A percentile compares a stretch with the other conserved stretches of the same genome.
phyloP scores from a whole-genome alignment of 495 filamentous ascomycete species.

The Tuber magnatum region DNA sequence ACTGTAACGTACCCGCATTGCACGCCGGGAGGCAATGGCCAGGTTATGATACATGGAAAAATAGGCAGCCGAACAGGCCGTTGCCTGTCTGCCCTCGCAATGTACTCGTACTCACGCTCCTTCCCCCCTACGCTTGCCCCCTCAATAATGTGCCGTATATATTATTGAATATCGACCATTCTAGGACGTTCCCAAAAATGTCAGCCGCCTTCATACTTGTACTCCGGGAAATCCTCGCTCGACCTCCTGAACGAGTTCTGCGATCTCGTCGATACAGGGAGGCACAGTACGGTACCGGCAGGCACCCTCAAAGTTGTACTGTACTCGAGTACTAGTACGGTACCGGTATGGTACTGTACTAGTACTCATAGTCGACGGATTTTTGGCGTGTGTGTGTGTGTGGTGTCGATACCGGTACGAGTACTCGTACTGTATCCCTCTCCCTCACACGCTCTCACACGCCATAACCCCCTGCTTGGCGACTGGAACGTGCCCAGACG shows the following conservation, averaged over 20 bases:
- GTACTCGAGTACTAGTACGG: not conserved
- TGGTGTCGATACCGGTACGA: too few relatives aligned
- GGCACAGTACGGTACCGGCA: not conserved
- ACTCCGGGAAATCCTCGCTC: constrained; percentile 29
- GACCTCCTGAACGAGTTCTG: constrained; percentile 16
- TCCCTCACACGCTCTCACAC: constrained; percentile 27
- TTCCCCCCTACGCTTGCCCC: constrained; percentile 15
- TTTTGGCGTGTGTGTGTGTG: constrained; percentile 19
- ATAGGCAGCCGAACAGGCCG: constrained; percentile 7
- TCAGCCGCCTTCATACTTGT: constrained; percentile 24
- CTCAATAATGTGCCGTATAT: constrained; percentile 4
- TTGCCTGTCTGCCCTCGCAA: constrained; percentile 1
- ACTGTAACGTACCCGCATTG: not conserved
- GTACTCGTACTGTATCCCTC: constrained; percentile 20
- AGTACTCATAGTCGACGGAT: not conserved
- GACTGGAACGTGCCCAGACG: constrained; percentile 36
- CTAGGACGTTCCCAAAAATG: constrained; percentile 17
- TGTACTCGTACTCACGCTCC: not conserved
- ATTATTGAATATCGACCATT: not conserved
- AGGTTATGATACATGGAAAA: not conserved
- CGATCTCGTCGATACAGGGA: constrained; percentile 5
- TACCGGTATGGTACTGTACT: not conserved
- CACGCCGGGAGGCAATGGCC: not conserved
- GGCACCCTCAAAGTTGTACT: not conserved
- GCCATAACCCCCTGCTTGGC: constrained; percentile 32